Evolutionary conservation across 228 moss, liverwort and hornwort genomes (phyloP).

Genomic region (Sphagnum fallax): DNA sequence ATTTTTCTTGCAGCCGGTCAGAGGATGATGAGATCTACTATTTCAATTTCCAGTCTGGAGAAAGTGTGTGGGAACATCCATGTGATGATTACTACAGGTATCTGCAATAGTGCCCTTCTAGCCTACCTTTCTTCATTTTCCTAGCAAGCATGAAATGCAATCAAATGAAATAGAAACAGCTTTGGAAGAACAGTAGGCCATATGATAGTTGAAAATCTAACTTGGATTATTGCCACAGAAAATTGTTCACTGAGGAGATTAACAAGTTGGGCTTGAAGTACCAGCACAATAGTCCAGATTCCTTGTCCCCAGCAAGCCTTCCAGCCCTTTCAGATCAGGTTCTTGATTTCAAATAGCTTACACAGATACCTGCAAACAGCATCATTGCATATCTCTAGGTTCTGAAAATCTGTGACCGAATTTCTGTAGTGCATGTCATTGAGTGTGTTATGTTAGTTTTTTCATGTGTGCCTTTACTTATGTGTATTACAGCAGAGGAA

Average conservation of each 20-base stretch:
- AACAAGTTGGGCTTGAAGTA: background rate
- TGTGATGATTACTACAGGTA: conserved; percentile 63
- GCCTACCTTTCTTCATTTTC: no score
- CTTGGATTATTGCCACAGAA: conserved; percentile 2
- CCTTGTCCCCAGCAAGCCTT: conserved; percentile 2
- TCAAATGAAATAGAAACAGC: no score
- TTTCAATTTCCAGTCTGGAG: conserved; percentile 65
- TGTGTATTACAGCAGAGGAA: background rate
- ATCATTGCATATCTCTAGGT: no score
- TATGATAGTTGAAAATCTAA: no score
- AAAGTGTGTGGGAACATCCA: conserved; percentile 73
- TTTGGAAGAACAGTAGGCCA: no score
- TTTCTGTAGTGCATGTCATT: no score
- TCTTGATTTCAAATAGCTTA: no score
- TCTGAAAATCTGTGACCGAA: no score
- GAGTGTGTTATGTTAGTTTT: no score
- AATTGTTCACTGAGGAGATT: conserved; percentile 4
- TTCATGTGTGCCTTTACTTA: background rate
- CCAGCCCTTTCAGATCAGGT: conserved; percentile 1
- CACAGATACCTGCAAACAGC: no score
- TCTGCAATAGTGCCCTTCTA: no score
- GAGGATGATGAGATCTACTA: conserved; percentile 69
- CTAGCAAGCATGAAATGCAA: no score
- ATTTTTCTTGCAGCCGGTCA: conserved; percentile 21
- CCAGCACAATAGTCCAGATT: conserved; percentile 3